Percentiles rank a stretch among this genome's conserved stretches.
These are phyloP conservation scores for Polyporus tsugae DNA, from an alignment of 1,284 basidiomycete genomes.

Conservation along the genomic window DNA sequence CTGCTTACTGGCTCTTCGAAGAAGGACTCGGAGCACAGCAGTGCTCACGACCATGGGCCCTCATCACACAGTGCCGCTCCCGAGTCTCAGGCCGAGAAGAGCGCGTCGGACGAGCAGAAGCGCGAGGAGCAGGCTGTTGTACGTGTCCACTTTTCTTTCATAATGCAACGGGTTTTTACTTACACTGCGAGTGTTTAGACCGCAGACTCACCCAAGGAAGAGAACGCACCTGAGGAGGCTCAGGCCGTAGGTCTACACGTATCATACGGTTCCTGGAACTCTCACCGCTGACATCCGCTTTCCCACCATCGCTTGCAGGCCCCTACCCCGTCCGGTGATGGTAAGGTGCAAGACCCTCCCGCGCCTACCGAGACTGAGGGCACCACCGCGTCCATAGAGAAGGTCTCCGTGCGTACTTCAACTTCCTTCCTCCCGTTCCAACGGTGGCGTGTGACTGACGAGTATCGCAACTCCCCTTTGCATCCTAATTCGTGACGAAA, in stretches of 20 bases:
- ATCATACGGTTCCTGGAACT: not conserved
- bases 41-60: conserved; percentile 20
- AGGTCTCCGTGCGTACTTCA: conserved; percentile 42
- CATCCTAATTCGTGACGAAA: conserved; percentile 11
- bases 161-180: not conserved
- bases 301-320: conserved; percentile 3
- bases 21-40: conserved; percentile 20
- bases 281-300: conserved; percentile 13
- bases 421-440: not conserved
- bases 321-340: conserved; percentile 17
- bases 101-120: conserved; percentile 18
- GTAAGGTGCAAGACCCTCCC: conserved; percentile 23
- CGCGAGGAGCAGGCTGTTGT: not conserved
- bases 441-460: not conserved
- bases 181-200: not conserved
- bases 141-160: not conserved
- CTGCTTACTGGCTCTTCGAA: conserved; percentile 27
- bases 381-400: conserved; percentile 43
- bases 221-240: conserved; percentile 27
- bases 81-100: not conserved
- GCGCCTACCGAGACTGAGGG: conserved; percentile 44
- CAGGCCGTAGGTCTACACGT: conserved; percentile 20
- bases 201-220: conserved; percentile 30
- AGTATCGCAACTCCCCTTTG: not conserved
- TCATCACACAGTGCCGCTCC: conserved; percentile 11